phyloP scores from a whole-genome alignment of 805 yeast genomes.

The Isabelozyma gotoi region DNA sequence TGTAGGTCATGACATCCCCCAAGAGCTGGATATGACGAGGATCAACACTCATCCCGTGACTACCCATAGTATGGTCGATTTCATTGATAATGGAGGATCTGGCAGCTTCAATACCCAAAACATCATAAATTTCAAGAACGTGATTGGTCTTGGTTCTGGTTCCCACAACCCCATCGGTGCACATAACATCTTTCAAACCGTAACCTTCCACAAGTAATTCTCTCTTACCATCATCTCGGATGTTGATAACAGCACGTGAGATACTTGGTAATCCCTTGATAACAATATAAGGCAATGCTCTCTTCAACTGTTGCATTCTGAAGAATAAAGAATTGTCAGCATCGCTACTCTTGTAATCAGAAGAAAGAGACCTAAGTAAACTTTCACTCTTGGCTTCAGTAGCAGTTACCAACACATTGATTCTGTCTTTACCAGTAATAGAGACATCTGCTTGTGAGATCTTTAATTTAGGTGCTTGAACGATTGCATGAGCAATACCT shows the following conservation, averaged over 20 bases:
- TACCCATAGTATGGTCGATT: constrained; percentile 96
- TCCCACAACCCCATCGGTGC: constrained; percentile 95
- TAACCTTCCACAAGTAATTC: constrained; percentile 97
- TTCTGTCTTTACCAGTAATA: constrained; percentile 60
- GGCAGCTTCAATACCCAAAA: constrained; percentile 97
- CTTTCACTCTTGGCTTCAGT: constrained; percentile 37
- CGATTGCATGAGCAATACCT: constrained; percentile 81
- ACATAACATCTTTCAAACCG: constrained; percentile 94
- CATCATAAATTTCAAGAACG: constrained; percentile 82
- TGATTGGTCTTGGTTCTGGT: constrained; percentile 87
- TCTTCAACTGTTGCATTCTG: constrained; percentile 84
- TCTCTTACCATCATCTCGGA: constrained; percentile 79
- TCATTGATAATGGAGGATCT: constrained; percentile 89
- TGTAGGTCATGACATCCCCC: constrained; percentile 98
- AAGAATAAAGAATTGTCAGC: constrained; percentile 61
- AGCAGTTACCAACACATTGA: constrained; percentile 59
- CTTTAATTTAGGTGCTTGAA: constrained; percentile 85
- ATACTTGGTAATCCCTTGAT: constrained; percentile 93
- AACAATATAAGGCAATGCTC: constrained; percentile 82
- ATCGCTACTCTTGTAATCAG: constrained; percentile 36
- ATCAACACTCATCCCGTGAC: constrained; percentile 99
- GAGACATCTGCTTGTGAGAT: constrained; percentile 71
- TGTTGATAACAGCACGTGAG: constrained; percentile 94
- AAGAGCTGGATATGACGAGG: constrained; percentile 97
- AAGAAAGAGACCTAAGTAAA: constrained; percentile 32